Base-by-base conservation (phyloP, 2,329 filamentous ascomycete species). In the Sporothrix luriei region DNA sequence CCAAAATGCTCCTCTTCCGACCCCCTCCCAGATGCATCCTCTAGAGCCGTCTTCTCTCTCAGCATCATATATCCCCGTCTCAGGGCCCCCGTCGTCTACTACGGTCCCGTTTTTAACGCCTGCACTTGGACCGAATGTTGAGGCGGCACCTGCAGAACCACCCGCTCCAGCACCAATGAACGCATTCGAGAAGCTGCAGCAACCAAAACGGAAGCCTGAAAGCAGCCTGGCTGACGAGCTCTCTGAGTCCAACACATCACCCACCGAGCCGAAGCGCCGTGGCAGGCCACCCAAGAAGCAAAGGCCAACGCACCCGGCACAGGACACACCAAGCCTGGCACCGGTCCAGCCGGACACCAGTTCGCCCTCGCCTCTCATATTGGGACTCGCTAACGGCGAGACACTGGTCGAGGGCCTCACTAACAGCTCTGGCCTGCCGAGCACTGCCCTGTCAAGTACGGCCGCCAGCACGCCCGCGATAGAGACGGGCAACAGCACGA, bases 221-320 rank as follows among this genome's bases (percentile, higher is more conserved):
- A 40, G 69, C 69, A 49, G 71, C 70, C 49, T 62, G 29, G 21
- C 1, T 7, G 21, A 21, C 33, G 26, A 38, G 26, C 46, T 19
- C 13, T 21, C 21, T 13, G 59, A 61, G 3, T 21, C n/a, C 7
- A 49, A 3, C 33, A 4, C 52, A n/a, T 21, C n/a, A 21, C 24
- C 51, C 10, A 24, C 68, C 9, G 48, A 70, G 48, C 66, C 68
- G 0, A 68, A 66, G 29, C 57, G 49, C n/a, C 74, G 73, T 1
- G 72, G 71, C 1, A 75, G 75, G 61, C 73, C 74, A 21, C 73
- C 73, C 4, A 79, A 75, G 69, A 78, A 76, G 49, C 69, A 71
- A 2, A 74, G 71, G 29, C 59, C 72, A 10, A 73, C 72, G 10
- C 62, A 43, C 1, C 29, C 26, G 21, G 13, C 54, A 29, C 14